phyloP scores from a whole-genome alignment of 208 protist genomes.

The Leishmania martiniquensis region DNA sequence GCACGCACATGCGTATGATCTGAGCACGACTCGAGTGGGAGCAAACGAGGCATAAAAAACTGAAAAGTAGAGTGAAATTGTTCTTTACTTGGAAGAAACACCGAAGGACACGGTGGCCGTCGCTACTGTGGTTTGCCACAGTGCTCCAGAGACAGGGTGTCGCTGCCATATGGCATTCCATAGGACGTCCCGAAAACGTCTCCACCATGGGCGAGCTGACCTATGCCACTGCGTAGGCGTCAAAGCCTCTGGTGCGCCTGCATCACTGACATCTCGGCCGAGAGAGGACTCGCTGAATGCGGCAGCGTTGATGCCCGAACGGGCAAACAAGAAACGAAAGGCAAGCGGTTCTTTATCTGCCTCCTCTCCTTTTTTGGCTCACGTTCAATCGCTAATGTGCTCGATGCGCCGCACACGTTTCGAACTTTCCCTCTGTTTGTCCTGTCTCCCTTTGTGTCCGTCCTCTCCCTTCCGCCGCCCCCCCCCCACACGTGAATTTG shows the following conservation, averaged over 20 bases:
- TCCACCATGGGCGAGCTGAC: not conserved
- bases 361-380: not conserved
- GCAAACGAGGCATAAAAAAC: not conserved
- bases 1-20: not conserved
- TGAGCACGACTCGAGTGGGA: not conserved
- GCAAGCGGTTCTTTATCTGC: not conserved
- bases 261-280: not conserved
- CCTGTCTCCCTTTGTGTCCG: not conserved
- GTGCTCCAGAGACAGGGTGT: not conserved
- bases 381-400: not conserved
- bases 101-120: not conserved
- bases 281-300: not conserved
- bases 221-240: not conserved
- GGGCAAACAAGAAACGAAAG: not conserved
- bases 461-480: not conserved
- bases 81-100: not conserved
- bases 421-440: not conserved
- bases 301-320: not conserved
- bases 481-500: not conserved
- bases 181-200: not conserved
- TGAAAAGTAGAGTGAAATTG: not conserved
- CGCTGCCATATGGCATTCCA: not conserved
- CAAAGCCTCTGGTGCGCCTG: not conserved
- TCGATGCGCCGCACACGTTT: not conserved
- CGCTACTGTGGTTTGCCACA: not conserved